Evolutionary conservation across 2,329 filamentous ascomycete genomes (phyloP), one percentile per base, ranked within the genome.

Genomic region (Colletotrichum falcatum): DNA sequence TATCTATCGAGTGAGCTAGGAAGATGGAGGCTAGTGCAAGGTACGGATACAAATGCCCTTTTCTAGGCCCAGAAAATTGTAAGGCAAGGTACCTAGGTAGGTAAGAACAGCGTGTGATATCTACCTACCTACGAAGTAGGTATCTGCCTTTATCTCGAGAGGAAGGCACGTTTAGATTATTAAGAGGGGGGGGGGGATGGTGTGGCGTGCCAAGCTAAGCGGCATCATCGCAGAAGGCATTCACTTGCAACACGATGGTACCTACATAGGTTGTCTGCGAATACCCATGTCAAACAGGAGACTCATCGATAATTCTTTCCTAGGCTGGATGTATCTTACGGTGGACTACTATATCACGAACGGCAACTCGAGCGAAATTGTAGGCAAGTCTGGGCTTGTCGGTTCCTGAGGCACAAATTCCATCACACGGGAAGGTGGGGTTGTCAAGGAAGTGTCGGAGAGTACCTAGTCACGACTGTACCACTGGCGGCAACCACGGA

Each of bases 311-410:
- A 18, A 23, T 33, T 62, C 6, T 33, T 61, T 42, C 46, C 59
- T n/a, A n/a, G 42, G 20, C 33, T 53, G 33, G 35, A 61, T 2
- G n/a, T 26, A 18, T n/a, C 35, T 33, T n/a, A 39, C 33, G 46
- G 59, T 51, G 23, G 60, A 26, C 35, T 37, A 26, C 35, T 37
- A 42, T 39, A 37, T 53, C 48, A 62, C 60, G 60, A 62, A 53
- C 20, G 60, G 60, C 33, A 53, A 53, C 48, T 54, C 8, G 35
- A 44, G 48, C 46, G 48, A 54, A 12, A 62, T 62, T 62, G 60
- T 30, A 53, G 60, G 48, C 35, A 62, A 42, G 33, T 51, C 46
- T 39, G 35, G 44, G 30, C 60, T 26, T 39, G 26, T 23, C 8
- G 9, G 35, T 30, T 53, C 60, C 60, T 49, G 20, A 61, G 44